Evolutionary conservation across 2,329 filamentous ascomycete species (phyloP).

Genomic region (Aspergillus sp.): DNA sequence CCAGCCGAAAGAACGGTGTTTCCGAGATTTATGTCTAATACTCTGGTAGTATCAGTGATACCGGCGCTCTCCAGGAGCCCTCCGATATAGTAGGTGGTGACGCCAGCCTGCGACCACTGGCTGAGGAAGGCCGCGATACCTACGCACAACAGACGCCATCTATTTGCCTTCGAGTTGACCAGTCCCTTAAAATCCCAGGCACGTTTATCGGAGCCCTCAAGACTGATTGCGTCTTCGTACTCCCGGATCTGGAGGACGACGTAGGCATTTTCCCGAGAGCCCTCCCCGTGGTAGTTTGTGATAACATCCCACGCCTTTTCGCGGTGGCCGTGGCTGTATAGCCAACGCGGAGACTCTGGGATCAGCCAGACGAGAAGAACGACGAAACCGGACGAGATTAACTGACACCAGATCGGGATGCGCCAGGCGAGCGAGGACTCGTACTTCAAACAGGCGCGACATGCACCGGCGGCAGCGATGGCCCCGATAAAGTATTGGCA

Average conservation of each 20-base stretch:
- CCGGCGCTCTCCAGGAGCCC: background rate
- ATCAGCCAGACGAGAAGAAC: constrained; percentile 52
- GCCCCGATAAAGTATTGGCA: constrained; percentile 50
- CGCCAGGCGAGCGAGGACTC: constrained; percentile 55
- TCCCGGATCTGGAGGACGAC: constrained; percentile 34
- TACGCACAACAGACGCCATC: background rate
- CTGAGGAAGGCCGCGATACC: background rate
- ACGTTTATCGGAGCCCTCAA: constrained; percentile 23
- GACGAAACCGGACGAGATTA: constrained; percentile 48
- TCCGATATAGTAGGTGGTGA: background rate
- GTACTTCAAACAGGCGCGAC: constrained; percentile 47
- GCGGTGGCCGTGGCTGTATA: constrained; percentile 58
- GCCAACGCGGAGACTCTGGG: constrained; percentile 63
- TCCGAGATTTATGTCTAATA: background rate
- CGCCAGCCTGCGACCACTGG: background rate
- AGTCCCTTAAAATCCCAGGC: background rate
- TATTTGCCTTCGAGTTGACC: background rate
- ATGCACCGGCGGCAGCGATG: constrained; percentile 56
- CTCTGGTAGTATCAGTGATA: background rate
- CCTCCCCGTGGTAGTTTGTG: constrained; percentile 58
- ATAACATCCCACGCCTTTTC: constrained; percentile 59
- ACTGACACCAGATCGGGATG: constrained; percentile 57
- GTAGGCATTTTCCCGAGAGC: constrained; percentile 31
- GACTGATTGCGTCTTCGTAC: constrained; percentile 31
- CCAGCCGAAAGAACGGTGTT: background rate